phyloP scores from a whole-genome alignment of 140 eudicot species.

The Oenanthe javanica region DNA sequence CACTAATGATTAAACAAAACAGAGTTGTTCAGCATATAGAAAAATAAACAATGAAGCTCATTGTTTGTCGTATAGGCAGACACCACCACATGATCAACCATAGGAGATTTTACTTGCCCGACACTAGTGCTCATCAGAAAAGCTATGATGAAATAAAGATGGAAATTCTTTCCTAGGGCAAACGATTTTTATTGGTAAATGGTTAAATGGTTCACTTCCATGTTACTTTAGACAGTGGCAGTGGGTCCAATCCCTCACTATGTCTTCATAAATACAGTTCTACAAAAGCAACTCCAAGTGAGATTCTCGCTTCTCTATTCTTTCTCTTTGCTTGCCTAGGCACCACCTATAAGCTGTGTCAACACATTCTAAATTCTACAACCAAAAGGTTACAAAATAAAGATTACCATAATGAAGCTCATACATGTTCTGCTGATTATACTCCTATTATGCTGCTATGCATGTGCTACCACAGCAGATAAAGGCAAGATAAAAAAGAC shows the following conservation, averaged over 20 bases:
- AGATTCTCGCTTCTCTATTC: neutral
- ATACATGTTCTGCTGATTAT: constrained; percentile 19
- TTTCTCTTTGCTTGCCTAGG: neutral
- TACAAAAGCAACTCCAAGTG: constrained; percentile 7
- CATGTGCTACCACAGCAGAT: constrained; percentile 24
- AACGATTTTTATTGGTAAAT: neutral
- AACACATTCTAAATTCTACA: neutral
- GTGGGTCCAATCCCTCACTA: constrained; percentile 31
- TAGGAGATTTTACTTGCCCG: neutral
- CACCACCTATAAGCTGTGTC: neutral
- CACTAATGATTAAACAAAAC: neutral
- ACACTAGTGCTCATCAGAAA: neutral
- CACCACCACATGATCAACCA: neutral
- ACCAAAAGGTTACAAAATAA: neutral
- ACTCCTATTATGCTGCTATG: constrained; percentile 18
- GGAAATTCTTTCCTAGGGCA: neutral
- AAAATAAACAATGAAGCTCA: neutral
- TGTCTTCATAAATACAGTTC: constrained; percentile 18
- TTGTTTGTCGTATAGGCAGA: neutral
- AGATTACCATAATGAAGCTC: constrained; percentile 21
- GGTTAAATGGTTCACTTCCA: constrained; percentile 5
- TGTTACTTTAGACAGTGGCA: constrained; percentile 19
- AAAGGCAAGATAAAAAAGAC: constrained; percentile 27
- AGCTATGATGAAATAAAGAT: neutral
- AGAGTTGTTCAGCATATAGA: too few species aligned